These are phyloP conservation scores for Carex arenaria DNA, from an alignment of 202 grass and related monocot species.

Conservation along the genomic window DNA sequence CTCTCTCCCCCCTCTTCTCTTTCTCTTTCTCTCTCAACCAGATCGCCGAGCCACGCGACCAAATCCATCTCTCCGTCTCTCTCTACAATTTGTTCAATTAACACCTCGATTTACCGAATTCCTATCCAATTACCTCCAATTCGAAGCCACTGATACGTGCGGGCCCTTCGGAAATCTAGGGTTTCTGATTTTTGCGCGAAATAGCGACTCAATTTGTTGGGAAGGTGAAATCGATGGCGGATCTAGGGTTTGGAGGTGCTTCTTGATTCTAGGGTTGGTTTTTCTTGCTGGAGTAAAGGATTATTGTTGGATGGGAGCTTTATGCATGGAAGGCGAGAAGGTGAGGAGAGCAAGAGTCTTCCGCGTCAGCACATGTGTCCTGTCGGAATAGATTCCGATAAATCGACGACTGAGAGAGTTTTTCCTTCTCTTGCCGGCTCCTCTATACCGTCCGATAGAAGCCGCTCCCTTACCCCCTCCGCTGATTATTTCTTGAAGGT, in stretches of 20 bases:
- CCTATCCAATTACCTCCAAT: conserved; percentile 23
- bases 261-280: conserved; percentile 28
- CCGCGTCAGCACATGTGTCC: conserved; percentile 73
- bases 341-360: conserved; percentile 38
- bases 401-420: conserved; percentile 35
- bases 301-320: conserved; percentile 32
- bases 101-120: conserved; percentile 21
- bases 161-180: background rate
- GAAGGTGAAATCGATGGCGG: conserved; percentile 29
- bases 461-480: conserved; percentile 27
- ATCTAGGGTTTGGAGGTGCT: conserved; percentile 22
- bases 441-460: background rate
- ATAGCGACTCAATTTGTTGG: conserved; percentile 21
- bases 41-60: conserved; percentile 18
- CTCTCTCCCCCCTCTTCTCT: conserved; percentile 7
- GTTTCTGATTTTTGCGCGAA: conserved; percentile 9
- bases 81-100: conserved; percentile 17
- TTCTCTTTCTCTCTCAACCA: conserved; percentile 18
- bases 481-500: conserved; percentile 76
- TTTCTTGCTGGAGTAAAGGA: background rate
- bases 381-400: conserved; percentile 52
- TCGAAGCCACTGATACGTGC: background rate
- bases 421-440: conserved; percentile 26
- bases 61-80: conserved; percentile 33
- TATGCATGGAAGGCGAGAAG: conserved; percentile 79